These are phyloP conservation scores for Plantago coronopus DNA, from an alignment of 305 asterid genomes.

Conservation along the genomic window DNA sequence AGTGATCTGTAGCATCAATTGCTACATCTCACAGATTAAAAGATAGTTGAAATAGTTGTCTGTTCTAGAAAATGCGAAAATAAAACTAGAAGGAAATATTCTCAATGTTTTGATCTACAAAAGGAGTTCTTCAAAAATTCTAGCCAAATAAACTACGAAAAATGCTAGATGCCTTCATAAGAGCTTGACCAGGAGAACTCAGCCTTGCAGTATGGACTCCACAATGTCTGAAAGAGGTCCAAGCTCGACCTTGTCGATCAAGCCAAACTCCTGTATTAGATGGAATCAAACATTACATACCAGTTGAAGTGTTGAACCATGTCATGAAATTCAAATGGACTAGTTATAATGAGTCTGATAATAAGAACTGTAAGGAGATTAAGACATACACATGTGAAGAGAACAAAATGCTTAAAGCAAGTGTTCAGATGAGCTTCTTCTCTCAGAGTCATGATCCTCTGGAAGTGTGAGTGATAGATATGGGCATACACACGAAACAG, in stretches of 20 bases:
- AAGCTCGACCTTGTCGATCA: conserved; percentile 49
- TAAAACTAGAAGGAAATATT: background rate
- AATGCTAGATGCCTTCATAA: background rate
- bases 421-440: conserved; percentile 70
- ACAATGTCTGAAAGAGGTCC: conserved; percentile 50
- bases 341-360: background rate
- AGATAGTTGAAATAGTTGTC: background rate
- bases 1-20: background rate
- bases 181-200: background rate
- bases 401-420: conserved; percentile 64
- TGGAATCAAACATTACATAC: conserved; percentile 1
- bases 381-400: conserved; percentile 46
- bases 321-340: too few relatives aligned
- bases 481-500: conserved; percentile 66
- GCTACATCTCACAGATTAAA: conserved; percentile 1
- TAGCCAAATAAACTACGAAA: background rate
- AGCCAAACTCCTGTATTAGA: conserved; percentile 49
- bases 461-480: conserved; percentile 62
- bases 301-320: conserved; percentile 1
- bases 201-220: conserved; percentile 28
- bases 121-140: background rate
- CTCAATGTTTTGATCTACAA: background rate
- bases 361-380: background rate
- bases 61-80: background rate
- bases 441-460: conserved; percentile 44